These are phyloP conservation scores for Bathelium albidoporum DNA, from an alignment of 495 filamentous ascomycete genomes.

Conservation along the genomic window DNA sequence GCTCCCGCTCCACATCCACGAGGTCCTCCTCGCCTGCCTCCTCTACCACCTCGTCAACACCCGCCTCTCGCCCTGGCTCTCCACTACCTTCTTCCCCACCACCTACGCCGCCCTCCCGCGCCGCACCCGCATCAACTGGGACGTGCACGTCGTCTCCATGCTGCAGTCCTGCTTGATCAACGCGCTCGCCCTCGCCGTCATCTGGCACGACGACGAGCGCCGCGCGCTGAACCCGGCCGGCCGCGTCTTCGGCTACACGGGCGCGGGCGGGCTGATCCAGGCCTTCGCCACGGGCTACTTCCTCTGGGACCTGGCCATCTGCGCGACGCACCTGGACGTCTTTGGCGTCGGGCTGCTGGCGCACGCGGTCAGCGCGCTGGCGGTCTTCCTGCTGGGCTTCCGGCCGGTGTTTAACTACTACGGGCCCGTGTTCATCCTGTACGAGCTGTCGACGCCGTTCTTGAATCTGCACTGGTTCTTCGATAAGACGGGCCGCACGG, in stretches of 20 bases:
- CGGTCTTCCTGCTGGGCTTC: constrained; percentile 84
- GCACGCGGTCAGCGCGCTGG: constrained; percentile 75
- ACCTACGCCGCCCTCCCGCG: constrained; percentile 57
- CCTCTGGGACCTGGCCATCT: constrained; percentile 79
- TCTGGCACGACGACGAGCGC: constrained; percentile 48
- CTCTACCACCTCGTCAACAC: constrained; percentile 69
- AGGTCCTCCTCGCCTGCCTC: constrained; percentile 62
- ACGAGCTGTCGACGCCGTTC: constrained; percentile 90
- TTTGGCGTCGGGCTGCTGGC: constrained; percentile 86
- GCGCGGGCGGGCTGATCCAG: constrained; percentile 69
- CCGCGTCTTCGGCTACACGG: constrained; percentile 86
- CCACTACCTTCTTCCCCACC: constrained; percentile 28
- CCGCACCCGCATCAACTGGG: constrained; percentile 80
- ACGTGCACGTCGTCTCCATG: constrained; percentile 92
- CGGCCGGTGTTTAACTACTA: constrained; percentile 92
- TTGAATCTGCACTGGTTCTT: constrained; percentile 99
- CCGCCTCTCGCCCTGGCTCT: constrained; percentile 65
- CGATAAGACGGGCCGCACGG: constrained; percentile 93
- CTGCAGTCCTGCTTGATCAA: constrained; percentile 77
- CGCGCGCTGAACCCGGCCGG: constrained; percentile 43
- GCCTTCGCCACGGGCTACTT: constrained; percentile 91
- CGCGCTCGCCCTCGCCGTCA: constrained; percentile 68
- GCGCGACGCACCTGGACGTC: constrained; percentile 55
- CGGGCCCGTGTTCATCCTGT: constrained; percentile 83
- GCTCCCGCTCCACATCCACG: constrained; percentile 79